Percentiles rank a stretch among this genome's conserved stretches.
Conservation (phyloP, 495 filamentous ascomycete species). For the Hypoxylon rickii region DNA sequence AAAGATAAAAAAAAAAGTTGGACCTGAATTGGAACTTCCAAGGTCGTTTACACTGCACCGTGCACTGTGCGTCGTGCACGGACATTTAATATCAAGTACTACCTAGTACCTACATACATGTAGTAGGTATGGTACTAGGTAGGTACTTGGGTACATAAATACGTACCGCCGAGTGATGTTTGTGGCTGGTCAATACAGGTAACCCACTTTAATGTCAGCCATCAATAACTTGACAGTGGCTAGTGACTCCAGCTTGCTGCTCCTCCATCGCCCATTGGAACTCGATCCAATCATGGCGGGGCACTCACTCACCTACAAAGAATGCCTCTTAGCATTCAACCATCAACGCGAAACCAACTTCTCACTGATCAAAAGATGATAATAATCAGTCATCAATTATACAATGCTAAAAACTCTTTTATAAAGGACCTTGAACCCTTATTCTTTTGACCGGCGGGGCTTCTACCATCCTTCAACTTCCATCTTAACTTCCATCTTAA, state of each 20-base stretch:
- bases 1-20: not conserved
- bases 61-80: no score
- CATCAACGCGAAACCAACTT: not conserved
- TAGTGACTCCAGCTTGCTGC: not conserved
- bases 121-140: no score
- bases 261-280: not conserved
- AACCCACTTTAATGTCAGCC: not conserved
- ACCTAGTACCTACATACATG: no score
- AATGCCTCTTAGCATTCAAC: constrained; percentile 4
- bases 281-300: constrained; percentile 20
- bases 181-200: no score
- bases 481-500: not conserved
- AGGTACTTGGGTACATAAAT: no score
- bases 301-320: constrained; percentile 3
- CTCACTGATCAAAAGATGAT: constrained; percentile 1
- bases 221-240: not conserved
- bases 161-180: no score
- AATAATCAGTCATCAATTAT: not conserved
- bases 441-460: not conserved
- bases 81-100: no score
- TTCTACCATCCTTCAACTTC: not conserved
- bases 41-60: no score
- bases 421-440: not conserved
- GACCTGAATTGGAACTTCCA: not conserved
- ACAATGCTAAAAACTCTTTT: constrained; percentile 3